Evolutionary conservation across 2,329 filamentous ascomycete species (phyloP), one percentile per base, ranked within the genome.

Genomic region (Alternaria novae-zelandiae): DNA sequence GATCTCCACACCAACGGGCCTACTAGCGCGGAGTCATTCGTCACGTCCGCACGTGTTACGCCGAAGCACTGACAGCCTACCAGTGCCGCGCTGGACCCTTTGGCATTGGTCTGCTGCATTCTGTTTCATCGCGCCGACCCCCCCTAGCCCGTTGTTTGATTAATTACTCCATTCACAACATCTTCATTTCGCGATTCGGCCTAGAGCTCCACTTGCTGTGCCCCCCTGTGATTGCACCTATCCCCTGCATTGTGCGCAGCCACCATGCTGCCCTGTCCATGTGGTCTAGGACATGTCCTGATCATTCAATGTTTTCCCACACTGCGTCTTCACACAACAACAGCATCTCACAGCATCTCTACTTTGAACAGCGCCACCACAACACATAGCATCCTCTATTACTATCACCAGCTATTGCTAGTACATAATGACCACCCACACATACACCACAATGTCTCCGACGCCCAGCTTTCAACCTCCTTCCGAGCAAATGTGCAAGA

Each of bases 191-290:
- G 54, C 61, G 12, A 36, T 20, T 36, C 61, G 60, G 59, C 43
- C 41, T 44, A 26, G 54, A 46, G 57, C 56, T 56, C 63, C 57
- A 65, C 62, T 57, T 62, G 58, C 47, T 51, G 50, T 45, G 32
- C 55, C 44, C 54, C 70, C 70, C 69, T 67, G 66, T 65, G 61
- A 65, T 64, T 70, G 61, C 65, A 67, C 51, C 55, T 63, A 51
- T 63, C 66, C 69, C 70, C 70, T 73, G 70, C 63, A 67, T 57
- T 21, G 50, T 50, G 59, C 63, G 26, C 44, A 61, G 58, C 53
- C 28, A 61, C 43, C 26, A 47, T 49, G 44, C 41, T 53, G 62
- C 63, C 56, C 64, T 65, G 62, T 64, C 59, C 59, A 28, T 57
- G 54, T 47, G 56, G 61, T 63, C 68, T 61, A 55, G 63, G 68